These are phyloP conservation scores for Oropetium thomaeum DNA, from an alignment of 176 grass and related monocot genomes.

Conservation along the genomic window DNA sequence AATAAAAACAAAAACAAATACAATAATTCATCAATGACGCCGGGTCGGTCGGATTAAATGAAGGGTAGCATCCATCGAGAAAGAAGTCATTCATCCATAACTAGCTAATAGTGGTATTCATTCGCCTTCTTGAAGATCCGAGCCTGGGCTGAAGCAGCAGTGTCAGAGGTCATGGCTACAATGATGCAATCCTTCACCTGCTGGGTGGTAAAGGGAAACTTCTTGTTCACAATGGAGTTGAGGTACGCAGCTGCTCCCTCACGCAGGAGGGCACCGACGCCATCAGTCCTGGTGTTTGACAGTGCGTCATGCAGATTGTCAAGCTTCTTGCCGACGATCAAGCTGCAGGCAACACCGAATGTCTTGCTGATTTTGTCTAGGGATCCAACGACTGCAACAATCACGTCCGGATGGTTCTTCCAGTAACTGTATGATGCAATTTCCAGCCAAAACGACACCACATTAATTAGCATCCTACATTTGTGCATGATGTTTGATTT, in stretches of 20 bases:
- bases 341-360: slow-evolving; percentile 47
- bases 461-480: background rate
- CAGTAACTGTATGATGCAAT: slow-evolving; percentile 73
- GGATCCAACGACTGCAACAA: slow-evolving; percentile 49
- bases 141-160: slow-evolving; percentile 59
- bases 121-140: slow-evolving; percentile 77
- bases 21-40: slow-evolving; percentile 13
- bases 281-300: slow-evolving; percentile 54
- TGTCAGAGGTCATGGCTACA: slow-evolving; percentile 43
- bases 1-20: background rate
- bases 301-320: slow-evolving; percentile 63
- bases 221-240: slow-evolving; percentile 67
- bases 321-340: slow-evolving; percentile 47
- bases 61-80: slow-evolving; percentile 16
- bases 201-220: slow-evolving; percentile 60
- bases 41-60: background rate
- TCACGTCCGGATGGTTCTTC: slow-evolving; percentile 65
- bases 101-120: slow-evolving; percentile 43
- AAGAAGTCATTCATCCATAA: slow-evolving; percentile 9
- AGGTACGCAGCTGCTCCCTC: slow-evolving; percentile 79
- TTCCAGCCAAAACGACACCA: slow-evolving; percentile 4
- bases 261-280: slow-evolving; percentile 54
- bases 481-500: slow-evolving; percentile 6
- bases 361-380: slow-evolving; percentile 52
- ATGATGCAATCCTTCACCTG: slow-evolving; percentile 63